Evolutionary conservation across 495 filamentous ascomycete genomes (phyloP).

Genomic region (Aspergillus indologenus): DNA sequence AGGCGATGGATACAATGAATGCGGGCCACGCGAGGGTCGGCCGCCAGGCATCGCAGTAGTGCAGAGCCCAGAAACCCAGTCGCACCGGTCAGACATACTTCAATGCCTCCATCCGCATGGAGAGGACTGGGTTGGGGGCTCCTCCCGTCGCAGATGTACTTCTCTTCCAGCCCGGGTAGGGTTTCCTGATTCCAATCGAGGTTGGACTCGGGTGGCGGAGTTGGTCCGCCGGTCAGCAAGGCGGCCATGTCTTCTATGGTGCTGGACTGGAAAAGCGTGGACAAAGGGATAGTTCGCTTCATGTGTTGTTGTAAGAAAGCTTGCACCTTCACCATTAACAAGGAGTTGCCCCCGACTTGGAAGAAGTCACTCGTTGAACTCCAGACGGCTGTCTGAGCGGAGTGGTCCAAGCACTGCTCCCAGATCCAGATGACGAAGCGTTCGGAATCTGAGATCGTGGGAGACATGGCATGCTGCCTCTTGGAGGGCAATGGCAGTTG

Average conservation of each 20-base stretch:
- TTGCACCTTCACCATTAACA: constrained; percentile 28
- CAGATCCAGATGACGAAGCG: neutral
- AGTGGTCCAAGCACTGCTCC: neutral
- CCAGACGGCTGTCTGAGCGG: neutral
- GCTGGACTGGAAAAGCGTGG: neutral
- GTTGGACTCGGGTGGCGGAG: neutral
- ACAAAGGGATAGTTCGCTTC: neutral
- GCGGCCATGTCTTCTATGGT: constrained; percentile 2
- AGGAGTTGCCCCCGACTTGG: constrained; percentile 25
- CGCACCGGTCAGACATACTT: constrained; percentile 5
- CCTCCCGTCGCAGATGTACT: neutral
- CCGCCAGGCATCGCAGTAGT: neutral
- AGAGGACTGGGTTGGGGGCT: neutral
- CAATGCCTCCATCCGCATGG: neutral
- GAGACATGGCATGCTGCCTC: neutral
- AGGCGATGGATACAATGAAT: constrained; percentile 7
- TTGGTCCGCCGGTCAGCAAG: neutral
- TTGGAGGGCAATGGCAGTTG: constrained; percentile 18
- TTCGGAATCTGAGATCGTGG: neutral
- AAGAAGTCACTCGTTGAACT: constrained; percentile 25
- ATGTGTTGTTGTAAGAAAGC: constrained; percentile 10
- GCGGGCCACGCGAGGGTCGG: neutral
- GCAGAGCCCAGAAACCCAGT: constrained; percentile 5
- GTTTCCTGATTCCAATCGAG: constrained; percentile 4
- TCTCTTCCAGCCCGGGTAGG: neutral